phyloP scores from a whole-genome alignment of 2,329 filamentous ascomycete genomes.

The Magnaporthiopsis rhizophila region DNA sequence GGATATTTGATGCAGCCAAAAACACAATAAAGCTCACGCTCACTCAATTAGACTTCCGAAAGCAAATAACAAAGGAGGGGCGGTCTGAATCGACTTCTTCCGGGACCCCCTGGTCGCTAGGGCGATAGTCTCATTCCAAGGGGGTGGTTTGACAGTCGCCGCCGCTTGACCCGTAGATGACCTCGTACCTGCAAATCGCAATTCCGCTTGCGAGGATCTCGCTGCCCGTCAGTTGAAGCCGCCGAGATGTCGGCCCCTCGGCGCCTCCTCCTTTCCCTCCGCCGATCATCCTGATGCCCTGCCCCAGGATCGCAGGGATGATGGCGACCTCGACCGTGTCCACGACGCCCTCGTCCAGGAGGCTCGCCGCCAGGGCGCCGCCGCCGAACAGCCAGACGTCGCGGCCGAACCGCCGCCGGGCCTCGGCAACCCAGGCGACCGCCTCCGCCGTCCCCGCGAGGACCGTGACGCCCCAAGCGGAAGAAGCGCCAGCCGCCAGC shows the following conservation, averaged over 20 bases:
- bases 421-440: constrained; percentile 13
- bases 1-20: too few relatives aligned
- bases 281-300: constrained; percentile 19
- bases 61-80: not conserved
- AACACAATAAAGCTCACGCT: not conserved
- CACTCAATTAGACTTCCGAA: not conserved
- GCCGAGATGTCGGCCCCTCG: not conserved
- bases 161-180: not conserved
- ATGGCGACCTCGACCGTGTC: constrained; percentile 23
- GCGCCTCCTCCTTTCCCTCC: not conserved
- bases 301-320: constrained; percentile 18
- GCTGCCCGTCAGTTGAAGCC: not conserved
- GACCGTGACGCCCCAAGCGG: constrained; percentile 17
- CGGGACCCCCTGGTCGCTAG: not conserved
- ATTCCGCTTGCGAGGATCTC: not conserved
- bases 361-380: constrained; percentile 19
- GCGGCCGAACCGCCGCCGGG: constrained; percentile 16
- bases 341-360: constrained; percentile 21
- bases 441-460: constrained; percentile 12
- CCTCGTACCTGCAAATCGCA: not conserved
- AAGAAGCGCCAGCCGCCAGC: not conserved
- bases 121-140: not conserved
- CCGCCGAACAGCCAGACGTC: constrained; percentile 31
- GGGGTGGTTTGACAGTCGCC: not conserved
- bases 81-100: not conserved